Evolutionary conservation across 768 basidiomycete genomes (phyloP), one percentile per base, ranked within the genome.

Genomic region (Auriscalpium vulgare): DNA sequence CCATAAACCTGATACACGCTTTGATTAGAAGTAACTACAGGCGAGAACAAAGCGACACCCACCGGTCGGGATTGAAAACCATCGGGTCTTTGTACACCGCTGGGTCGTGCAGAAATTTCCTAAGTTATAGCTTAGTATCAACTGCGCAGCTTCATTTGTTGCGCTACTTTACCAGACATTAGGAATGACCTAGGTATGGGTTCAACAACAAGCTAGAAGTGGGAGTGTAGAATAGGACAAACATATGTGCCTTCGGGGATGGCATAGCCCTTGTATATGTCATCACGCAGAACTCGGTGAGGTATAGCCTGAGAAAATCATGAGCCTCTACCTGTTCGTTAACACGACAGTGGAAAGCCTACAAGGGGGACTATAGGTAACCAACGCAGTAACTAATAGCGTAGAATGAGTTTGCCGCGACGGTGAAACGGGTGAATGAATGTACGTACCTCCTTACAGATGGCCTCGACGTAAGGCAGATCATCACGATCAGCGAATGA

Each of bases 401-500:
- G 40, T 43, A 7, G 40, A 43, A 43, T 43, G 40, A 43, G n/a
- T 13, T 13, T 2, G 40, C 40, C 7, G 40, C 40, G n/a, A 43
- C 23, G 40, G n/a, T 43, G 40, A 43, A 13, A 43, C n/a, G 40
- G 40, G 40, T 13, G 40, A 29, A 29, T 29, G 23, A 29, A 29
- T 29, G 23, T 29, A 11, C 40, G 40, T 17, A 43, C 44, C 29
- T 53, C 51, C 13, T 53, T 53, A 21, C 36, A 19, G 13, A 53
- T 4, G 13, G 51, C 51, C 14, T 53, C 51, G 37, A 53, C 51
- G 23, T 53, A 53, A 10, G 51, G 51, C 19, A 53, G 40, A 8
- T 21, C 16, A 14, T 35, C 44, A 13, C 61, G 57, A 50, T 68
- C 67, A 5, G 40, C 52, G 19, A 55, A 54, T 2, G 58, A 58